Base-by-base conservation (phyloP, 2,329 filamentous ascomycete genomes). In the Sordariomycetes sp. region DNA sequence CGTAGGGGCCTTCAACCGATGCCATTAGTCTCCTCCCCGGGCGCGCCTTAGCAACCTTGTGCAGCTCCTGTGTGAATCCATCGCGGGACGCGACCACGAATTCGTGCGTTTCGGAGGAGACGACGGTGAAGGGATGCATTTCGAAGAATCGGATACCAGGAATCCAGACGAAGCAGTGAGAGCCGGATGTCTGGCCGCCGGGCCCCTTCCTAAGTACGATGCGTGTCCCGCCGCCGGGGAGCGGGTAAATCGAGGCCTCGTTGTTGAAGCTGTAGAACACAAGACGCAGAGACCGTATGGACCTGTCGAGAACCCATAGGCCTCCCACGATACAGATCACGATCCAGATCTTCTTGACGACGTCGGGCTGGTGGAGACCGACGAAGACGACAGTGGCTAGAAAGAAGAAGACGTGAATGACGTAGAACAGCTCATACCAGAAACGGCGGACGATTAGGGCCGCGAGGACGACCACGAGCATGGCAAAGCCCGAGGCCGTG, bases 121-220 rank as follows among this genome's bases (percentile, higher is more conserved):
- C 77, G 54, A 85, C 79, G 2, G 82, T 85, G 62, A 86, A 86
- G 0, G 82, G 82, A 60, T 87, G 84, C 1, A 77, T 81, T 66
- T 86, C 79, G 20, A 78, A 69, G 1, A 70, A 62, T 10, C 82
- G 76, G 53, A 86, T 74, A 4, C 69, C 69, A 0, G 83, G 84
- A 7, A 86, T 75, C 80, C 81, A 86, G 34, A 86, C 66, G 63
- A 84, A 85, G 62, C 79, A 81, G 64, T 87, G 83, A 60, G 79
- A 78, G 1, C 81, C 82, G 0, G 82, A 74, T 1, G 69, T 65
- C 1, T 76, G 75, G 2, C 69, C 66, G 0, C 72, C 59, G 1
- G 76, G 75, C 2, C 75, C 72, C 65, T 79, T 78, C 54, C 72
- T 68, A 35, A 84, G 67, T 0, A 74, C 71, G n/a, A 84, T 73